phyloP scores from a whole-genome alignment of 2,329 filamentous ascomycete species.

The Pseudopyricularia cyperi region DNA sequence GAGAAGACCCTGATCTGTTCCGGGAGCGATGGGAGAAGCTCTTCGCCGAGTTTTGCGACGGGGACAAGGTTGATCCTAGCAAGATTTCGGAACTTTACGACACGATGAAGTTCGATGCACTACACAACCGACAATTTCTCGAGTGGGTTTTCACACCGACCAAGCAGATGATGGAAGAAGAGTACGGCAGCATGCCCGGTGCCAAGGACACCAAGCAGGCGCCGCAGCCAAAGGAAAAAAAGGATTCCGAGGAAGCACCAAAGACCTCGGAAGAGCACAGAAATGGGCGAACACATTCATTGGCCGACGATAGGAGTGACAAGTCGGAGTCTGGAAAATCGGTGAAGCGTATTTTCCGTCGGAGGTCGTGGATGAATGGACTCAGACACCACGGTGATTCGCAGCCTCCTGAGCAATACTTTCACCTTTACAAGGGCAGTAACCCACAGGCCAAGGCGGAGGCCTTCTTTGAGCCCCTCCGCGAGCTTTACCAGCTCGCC shows the following conservation, averaged over 20 bases:
- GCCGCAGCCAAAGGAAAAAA: constrained; percentile 22
- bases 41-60: constrained; percentile 90
- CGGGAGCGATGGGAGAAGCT: constrained; percentile 97
- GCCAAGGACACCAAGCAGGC: constrained; percentile 3
- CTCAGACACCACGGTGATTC: constrained; percentile 32
- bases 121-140: constrained; percentile 91
- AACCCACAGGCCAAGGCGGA: constrained; percentile 71
- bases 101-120: constrained; percentile 97
- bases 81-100: constrained; percentile 98
- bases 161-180: constrained; percentile 62
- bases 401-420: constrained; percentile 60
- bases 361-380: constrained; percentile 46
- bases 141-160: constrained; percentile 96
- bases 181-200: constrained; percentile 29
- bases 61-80: constrained; percentile 95
- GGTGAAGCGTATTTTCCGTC: constrained; percentile 41
- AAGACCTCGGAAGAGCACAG: constrained; percentile 23
- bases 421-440: constrained; percentile 74
- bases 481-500: constrained; percentile 83
- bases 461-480: constrained; percentile 71
- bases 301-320: constrained; percentile 2
- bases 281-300: constrained; percentile 10
- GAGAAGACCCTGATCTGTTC: constrained; percentile 89
- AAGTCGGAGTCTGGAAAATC: constrained; percentile 12
- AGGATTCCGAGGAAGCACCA: constrained; percentile 23